A percentile compares a stretch with the other conserved stretches of the same genome.
These are phyloP conservation scores for Bondarzewia mesenterica DNA, from an alignment of 1,284 basidiomycete species.

Conservation along the genomic window DNA sequence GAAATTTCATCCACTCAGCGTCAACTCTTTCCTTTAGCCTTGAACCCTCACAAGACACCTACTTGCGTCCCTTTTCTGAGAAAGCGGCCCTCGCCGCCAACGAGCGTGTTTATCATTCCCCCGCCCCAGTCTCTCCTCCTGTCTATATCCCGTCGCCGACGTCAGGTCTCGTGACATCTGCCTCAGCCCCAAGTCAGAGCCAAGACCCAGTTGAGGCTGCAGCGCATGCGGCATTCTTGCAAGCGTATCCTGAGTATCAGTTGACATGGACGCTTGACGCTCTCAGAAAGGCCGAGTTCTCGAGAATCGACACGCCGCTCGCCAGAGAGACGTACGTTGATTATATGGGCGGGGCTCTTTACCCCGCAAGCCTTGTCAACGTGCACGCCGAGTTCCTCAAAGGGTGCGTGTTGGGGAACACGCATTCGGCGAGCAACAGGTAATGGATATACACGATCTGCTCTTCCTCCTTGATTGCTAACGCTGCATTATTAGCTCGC, in stretches of 20 bases:
- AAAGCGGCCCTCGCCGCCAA: not conserved
- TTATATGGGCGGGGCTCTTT: conserved; percentile 74
- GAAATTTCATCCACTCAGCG: not conserved
- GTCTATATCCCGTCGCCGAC: conserved; percentile 21
- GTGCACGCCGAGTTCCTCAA: conserved; percentile 62
- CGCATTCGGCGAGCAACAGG: conserved; percentile 75
- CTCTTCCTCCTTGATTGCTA: not conserved
- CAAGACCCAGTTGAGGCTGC: not conserved
- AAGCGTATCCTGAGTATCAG: conserved; percentile 29
- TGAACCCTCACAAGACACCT: not conserved
- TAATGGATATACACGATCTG: conserved; percentile 21
- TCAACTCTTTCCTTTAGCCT: not conserved
- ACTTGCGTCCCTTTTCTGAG: not conserved
- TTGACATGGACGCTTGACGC: conserved; percentile 47
- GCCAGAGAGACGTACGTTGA: conserved; percentile 65
- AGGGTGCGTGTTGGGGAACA: conserved; percentile 65
- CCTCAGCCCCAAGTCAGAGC: not conserved
- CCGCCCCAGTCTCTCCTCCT: conserved; percentile 11
- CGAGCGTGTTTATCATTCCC: conserved; percentile 11
- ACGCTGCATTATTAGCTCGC: conserved; percentile 40
- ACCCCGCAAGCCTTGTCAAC: conserved; percentile 66
- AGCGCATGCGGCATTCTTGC: conserved; percentile 29
- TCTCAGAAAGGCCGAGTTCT: conserved; percentile 62
- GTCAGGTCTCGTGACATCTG: not conserved
- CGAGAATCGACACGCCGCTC: conserved; percentile 39